A percentile compares a stretch with the other conserved stretches of the same genome.
These are phyloP conservation scores for Lanzia echinophila DNA, from an alignment of 2,329 filamentous ascomycete species.

Conservation along the genomic window DNA sequence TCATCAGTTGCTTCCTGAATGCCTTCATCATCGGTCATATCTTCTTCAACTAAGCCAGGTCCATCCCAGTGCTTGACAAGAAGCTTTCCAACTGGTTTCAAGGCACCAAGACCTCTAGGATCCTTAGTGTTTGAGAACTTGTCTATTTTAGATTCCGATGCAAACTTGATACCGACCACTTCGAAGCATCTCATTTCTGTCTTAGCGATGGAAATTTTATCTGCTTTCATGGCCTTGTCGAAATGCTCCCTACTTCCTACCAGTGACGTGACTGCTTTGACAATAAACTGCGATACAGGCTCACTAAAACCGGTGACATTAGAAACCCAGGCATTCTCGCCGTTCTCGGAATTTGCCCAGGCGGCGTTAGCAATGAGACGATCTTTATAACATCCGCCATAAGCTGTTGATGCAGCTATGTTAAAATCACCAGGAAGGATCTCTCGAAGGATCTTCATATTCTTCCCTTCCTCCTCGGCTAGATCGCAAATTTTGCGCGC, in stretches of 20 bases:
- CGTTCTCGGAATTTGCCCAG: constrained; percentile 22
- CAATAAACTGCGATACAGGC: constrained; percentile 37
- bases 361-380: constrained; percentile 11
- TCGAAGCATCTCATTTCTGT: constrained; percentile 54
- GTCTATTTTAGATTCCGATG: constrained; percentile 36
- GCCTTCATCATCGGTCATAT: constrained; percentile 23
- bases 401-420: constrained; percentile 62
- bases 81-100: constrained; percentile 41
- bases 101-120: constrained; percentile 25
- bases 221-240: constrained; percentile 24
- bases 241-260: constrained; percentile 31
- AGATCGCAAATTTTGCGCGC: constrained; percentile 61
- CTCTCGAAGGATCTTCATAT: constrained; percentile 43
- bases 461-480: constrained; percentile 61
- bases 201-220: constrained; percentile 36
- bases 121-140: constrained; percentile 40
- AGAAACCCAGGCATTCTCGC: constrained; percentile 10
- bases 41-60: constrained; percentile 19
- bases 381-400: constrained; percentile 41
- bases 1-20: constrained; percentile 18
- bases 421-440: constrained; percentile 75
- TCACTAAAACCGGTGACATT: constrained; percentile 22
- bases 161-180: constrained; percentile 45
- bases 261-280: constrained; percentile 40
- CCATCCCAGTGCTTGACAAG: constrained; percentile 39